These are phyloP conservation scores for Hypoxylon lienhwacheense DNA, from an alignment of 495 filamentous ascomycete genomes.

Conservation along the genomic window DNA sequence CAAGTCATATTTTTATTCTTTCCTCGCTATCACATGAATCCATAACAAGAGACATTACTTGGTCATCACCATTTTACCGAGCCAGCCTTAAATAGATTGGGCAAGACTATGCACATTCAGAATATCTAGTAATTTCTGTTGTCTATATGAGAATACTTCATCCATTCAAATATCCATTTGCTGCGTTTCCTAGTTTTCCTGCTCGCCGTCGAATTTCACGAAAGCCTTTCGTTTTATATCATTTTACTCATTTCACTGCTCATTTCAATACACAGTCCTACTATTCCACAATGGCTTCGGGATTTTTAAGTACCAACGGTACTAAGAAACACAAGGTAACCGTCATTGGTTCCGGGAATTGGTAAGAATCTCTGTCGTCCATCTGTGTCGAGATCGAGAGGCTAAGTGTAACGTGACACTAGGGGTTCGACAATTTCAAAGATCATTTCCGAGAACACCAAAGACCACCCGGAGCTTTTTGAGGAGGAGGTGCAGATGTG, in stretches of 20 bases:
- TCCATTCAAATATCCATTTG: constrained; percentile 25
- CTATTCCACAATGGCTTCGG: constrained; percentile 23
- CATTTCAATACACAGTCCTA: constrained; percentile 1
- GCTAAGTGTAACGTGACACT: constrained; percentile 16
- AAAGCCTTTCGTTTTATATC: constrained; percentile 7
- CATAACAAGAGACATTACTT: constrained; percentile 6
- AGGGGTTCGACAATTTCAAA: constrained; percentile 97
- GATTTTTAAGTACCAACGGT: constrained; percentile 34
- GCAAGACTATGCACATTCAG: not conserved
- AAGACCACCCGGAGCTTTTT: constrained; percentile 74
- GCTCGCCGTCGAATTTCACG: constrained; percentile 1
- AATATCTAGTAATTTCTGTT: not conserved
- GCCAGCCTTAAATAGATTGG: constrained; percentile 12
- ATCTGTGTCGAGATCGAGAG: not conserved
- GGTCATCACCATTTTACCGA: not conserved
- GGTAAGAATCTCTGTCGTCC: constrained; percentile 54
- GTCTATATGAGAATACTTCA: constrained; percentile 21
- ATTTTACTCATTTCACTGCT: constrained; percentile 11
- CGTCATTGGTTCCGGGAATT: constrained; percentile 94
- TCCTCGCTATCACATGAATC: constrained; percentile 28
- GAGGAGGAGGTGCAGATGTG: constrained; percentile 94
- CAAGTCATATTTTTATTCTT: constrained; percentile 1
- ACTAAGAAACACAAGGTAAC: constrained; percentile 87
- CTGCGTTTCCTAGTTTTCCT: constrained; percentile 22
- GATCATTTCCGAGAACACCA: constrained; percentile 90